Evolutionary conservation across 805 yeast species (phyloP), one percentile per base, ranked within the genome.

Genomic region (Pichia ethanolica): DNA sequence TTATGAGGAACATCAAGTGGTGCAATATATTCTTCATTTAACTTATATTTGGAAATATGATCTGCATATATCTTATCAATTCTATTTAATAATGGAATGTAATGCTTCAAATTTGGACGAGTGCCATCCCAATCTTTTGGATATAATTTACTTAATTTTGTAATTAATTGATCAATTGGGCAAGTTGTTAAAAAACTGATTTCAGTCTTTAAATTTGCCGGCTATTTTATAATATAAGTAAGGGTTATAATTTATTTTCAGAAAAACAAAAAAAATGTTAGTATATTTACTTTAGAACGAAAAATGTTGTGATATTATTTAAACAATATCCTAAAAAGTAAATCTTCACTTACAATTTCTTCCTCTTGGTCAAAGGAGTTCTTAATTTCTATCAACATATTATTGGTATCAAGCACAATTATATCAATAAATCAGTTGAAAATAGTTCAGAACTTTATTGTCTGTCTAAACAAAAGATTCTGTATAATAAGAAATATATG

Each of bases 51-150:
- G 7, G 66, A 66, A 13, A 85, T 75, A 26, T 75, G 68, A 4
- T 59, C 57, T 46, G 81, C 85, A 47, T 87, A 68, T 7, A 87
- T 73, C 11, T 71, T 74, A 61, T 90, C 97, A 59, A 90, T 79
- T 57, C 83, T 72, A 63, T 89, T 85, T 57, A 91, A 70, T 1
- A 87, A 79, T 0, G 83, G 76, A 32, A 86, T 77, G 93, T 96
- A 90, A 51, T 82, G 82, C 52, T 75, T 75, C 35, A 91, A 65
- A 56, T 87, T 77, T 7, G 75, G 71, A 39, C 59, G 56, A 5
- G 63, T 47, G 12, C 67, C 66, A 50, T 62, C 63, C 68, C 67
- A 65, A 10, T 50, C 56, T 38, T 62, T 60, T 1, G 50, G 50
- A 36, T 58, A 52, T 46, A 56, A 56, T 5, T 52, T 36, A 8